phyloP scores from a whole-genome alignment of 306 rosid genomes.

The Vigna radiata region DNA sequence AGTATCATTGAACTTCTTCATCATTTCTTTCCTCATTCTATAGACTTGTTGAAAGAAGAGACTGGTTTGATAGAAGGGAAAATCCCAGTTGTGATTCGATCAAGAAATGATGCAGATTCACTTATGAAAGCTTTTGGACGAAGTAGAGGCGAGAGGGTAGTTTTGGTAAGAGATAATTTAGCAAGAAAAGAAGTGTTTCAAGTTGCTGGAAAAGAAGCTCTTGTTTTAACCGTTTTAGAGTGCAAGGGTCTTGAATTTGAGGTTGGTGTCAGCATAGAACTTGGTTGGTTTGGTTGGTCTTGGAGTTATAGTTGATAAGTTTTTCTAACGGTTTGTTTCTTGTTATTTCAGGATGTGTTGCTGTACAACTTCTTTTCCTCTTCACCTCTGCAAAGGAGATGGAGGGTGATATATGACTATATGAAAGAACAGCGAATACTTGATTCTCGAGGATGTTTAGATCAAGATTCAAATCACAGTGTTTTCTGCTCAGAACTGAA shows the following conservation, averaged over 20 bases:
- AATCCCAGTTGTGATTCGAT: slow-evolving; percentile 54
- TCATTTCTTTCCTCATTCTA: slow-evolving; percentile 66
- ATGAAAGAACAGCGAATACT: slow-evolving; percentile 55
- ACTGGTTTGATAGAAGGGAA: slow-evolving; percentile 63
- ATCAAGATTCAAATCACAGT: slow-evolving; percentile 57
- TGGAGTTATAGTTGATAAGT: neutral
- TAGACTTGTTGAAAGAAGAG: slow-evolving; percentile 66
- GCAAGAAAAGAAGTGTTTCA: slow-evolving; percentile 42
- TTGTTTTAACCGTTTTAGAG: slow-evolving; percentile 69
- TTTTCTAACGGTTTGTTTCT: neutral
- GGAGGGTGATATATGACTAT: slow-evolving; percentile 67
- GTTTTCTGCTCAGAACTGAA: slow-evolving; percentile 74
- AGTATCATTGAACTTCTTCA: slow-evolving; percentile 63
- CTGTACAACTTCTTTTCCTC: slow-evolving; percentile 71
- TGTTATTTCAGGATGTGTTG: slow-evolving; percentile 60
- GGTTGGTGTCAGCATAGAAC: slow-evolving; percentile 52
- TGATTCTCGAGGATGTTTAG: neutral
- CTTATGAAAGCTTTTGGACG: slow-evolving; percentile 6
- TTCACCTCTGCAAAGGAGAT: slow-evolving; percentile 58
- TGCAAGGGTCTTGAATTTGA: slow-evolving; percentile 83
- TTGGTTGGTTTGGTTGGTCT: neutral
- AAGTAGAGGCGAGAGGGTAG: slow-evolving; percentile 44
- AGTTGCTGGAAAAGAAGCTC: slow-evolving; percentile 62
- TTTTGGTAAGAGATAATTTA: slow-evolving; percentile 69
- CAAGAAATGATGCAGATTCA: slow-evolving; percentile 51